phyloP scores from a whole-genome alignment of 768 basidiomycete genomes.

The Hirschioporus abietinus region DNA sequence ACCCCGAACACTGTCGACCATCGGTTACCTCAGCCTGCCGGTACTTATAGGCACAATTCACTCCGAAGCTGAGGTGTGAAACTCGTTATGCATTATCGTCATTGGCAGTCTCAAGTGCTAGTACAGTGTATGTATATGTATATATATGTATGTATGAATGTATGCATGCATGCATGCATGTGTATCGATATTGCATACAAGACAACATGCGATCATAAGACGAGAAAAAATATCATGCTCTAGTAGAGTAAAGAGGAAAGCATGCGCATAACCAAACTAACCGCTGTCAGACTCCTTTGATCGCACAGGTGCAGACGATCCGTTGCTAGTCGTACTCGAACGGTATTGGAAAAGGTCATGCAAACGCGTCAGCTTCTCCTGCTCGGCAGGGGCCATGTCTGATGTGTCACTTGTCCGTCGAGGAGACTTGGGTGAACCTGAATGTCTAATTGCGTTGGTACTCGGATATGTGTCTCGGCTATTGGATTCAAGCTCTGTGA shows the following conservation, averaged over 20 bases:
- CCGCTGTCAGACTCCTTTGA: conserved; percentile 1
- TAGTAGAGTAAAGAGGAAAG: neutral
- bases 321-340: conserved; percentile 52
- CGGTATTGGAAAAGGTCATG: conserved; percentile 84
- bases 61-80: neutral
- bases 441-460: conserved; percentile 11
- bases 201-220: neutral
- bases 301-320: conserved; percentile 25
- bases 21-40: too few relatives aligned
- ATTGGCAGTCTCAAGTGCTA: neutral
- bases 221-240: conserved; percentile 1
- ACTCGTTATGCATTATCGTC: neutral
- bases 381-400: conserved; percentile 28
- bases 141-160: neutral
- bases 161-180: neutral
- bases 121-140: neutral
- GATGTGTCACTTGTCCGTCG: conserved; percentile 23
- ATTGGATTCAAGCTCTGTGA: conserved; percentile 60
- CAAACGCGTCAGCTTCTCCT: conserved; percentile 67
- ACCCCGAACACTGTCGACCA: neutral
- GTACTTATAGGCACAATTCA: too few relatives aligned
- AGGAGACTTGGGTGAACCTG: conserved; percentile 25
- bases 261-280: conserved; percentile 4
- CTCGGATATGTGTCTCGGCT: conserved; percentile 30
- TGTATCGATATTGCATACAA: neutral